Percentiles rank a stretch among this genome's conserved stretches.
These are phyloP conservation scores for Lithospermum erythrorhizon DNA, from an alignment of 257 asterid genomes.

Conservation along the genomic window DNA sequence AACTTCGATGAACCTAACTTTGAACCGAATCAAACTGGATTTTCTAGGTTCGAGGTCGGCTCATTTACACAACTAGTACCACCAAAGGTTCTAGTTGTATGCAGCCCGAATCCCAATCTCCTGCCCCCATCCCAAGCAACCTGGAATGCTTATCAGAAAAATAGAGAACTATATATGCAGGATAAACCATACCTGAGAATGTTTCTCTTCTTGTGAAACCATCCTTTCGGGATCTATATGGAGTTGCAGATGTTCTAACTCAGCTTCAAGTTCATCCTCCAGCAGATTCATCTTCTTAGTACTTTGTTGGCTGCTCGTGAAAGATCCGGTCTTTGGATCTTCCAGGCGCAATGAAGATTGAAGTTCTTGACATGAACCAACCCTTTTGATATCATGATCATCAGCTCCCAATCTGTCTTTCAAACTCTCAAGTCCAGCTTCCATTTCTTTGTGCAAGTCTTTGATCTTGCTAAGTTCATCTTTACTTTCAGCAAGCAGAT, in stretches of 20 bases:
- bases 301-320: slow-evolving; percentile 12
- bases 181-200: slow-evolving; percentile 30
- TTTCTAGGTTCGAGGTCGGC: too few relatives aligned
- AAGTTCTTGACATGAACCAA: slow-evolving; percentile 9
- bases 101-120: too few relatives aligned
- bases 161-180: too few relatives aligned
- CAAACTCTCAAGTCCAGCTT: slow-evolving; percentile 31
- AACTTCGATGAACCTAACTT: too few relatives aligned
- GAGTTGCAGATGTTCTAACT: slow-evolving; percentile 40
- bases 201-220: slow-evolving; percentile 12
- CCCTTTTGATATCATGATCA: slow-evolving; percentile 12
- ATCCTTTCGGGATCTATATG: slow-evolving; percentile 23
- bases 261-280: slow-evolving; percentile 61
- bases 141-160: too few relatives aligned
- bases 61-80: too few relatives aligned
- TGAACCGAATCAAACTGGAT: too few relatives aligned
- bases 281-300: slow-evolving; percentile 45
- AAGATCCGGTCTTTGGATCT: slow-evolving; percentile 14
- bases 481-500: slow-evolving; percentile 32
- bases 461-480: slow-evolving; percentile 39
- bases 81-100: too few relatives aligned
- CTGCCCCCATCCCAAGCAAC: too few relatives aligned
- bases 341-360: slow-evolving; percentile 17
- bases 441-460: slow-evolving; percentile 32
- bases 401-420: slow-evolving; percentile 21